Conservation (phyloP, 2,329 filamentous ascomycete genomes). For the Colletotrichum lini region DNA sequence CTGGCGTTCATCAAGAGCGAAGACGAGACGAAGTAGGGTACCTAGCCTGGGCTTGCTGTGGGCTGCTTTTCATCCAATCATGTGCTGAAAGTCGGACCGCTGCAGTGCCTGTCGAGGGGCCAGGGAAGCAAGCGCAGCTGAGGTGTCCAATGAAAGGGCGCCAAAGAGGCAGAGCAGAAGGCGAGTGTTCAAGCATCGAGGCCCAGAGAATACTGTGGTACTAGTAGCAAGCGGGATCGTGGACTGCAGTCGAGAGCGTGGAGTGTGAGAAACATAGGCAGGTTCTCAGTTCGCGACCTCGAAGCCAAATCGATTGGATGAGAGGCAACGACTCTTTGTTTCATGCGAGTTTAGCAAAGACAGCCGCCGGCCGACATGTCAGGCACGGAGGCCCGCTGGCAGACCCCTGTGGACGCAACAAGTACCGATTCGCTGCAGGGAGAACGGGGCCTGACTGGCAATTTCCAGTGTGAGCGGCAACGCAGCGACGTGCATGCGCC, state of each 20-base stretch:
- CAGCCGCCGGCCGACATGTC: slow-evolving; percentile 38
- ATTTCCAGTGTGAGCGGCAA: slow-evolving; percentile 37
- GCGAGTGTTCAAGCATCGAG: slow-evolving; percentile 13
- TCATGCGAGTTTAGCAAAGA: slow-evolving; percentile 40
- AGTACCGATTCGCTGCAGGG: slow-evolving; percentile 34
- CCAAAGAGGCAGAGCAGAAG: slow-evolving; percentile 3
- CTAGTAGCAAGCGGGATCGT: background rate
- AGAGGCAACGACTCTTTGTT: slow-evolving; percentile 29
- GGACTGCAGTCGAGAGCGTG: slow-evolving; percentile 14
- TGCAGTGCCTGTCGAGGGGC: slow-evolving; percentile 13
- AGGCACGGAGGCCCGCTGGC: slow-evolving; percentile 28
- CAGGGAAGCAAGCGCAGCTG: background rate
- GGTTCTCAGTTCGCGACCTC: slow-evolving; percentile 34
- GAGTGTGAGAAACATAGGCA: slow-evolving; percentile 28
- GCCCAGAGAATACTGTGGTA: background rate
- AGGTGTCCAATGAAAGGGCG: slow-evolving; percentile 15
- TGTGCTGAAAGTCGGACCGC: slow-evolving; percentile 19
- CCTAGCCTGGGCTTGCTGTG: slow-evolving; percentile 33
- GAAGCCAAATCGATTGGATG: slow-evolving; percentile 38
- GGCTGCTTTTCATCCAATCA: slow-evolving; percentile 39
- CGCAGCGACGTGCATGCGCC: slow-evolving; percentile 18
- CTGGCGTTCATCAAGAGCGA: slow-evolving; percentile 16
- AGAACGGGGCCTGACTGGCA: slow-evolving; percentile 12
- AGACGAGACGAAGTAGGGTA: slow-evolving; percentile 39
- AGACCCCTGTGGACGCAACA: slow-evolving; percentile 32